Evolutionary conservation across 164 flowering plant genomes (phyloP), one percentile per base, ranked within the genome.

Genomic region (Berberis vulgaris): DNA sequence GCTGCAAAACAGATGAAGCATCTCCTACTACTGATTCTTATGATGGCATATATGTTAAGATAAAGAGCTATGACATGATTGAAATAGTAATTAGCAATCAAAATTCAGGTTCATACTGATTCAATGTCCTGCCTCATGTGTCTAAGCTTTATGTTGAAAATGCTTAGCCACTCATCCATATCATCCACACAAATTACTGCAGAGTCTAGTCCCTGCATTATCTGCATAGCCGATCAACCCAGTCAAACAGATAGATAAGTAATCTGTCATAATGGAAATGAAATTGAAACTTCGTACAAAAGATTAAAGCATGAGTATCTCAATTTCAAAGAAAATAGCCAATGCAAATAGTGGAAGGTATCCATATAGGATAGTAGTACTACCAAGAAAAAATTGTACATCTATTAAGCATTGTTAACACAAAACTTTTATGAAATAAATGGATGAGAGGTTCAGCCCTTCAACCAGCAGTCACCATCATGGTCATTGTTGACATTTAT

Each of bases 121-220:
- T 86, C 97, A 76, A 95, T 95, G 74, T 95, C 99, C 75, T 95
- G 97, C 77, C 99, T 84, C 99, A 95, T 95, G 78, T 95, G 97
- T 66, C 96, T 82, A 47, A 95, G 90, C 81, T 95, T 95, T 59
- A 91, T 80, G 76, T 95, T 95, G 74, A 95, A 95, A 72, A 95
- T 91, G 52, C 96, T 84, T 54, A 95, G 79, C 99, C 99, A 95
- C 78, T 91, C 97, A 78, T 95, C 97, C 99, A 95, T 89, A 75
- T 95, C 99, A 46, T 95, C 99, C 61, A 91, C 99, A 81, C 91
- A 85, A 72, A 74, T 78, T 49, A 85, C 70, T 52, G 99, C 99
- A 65, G 88, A 76, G 76, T 91, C 98, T 60, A 95, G 86, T 62
- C 97, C 99, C 73, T 83, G 90, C 76, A 89, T 60, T 41, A 95